Evolutionary conservation across 148 eudicot genomes (phyloP).

Genomic region (Nepenthes mirabilis): DNA sequence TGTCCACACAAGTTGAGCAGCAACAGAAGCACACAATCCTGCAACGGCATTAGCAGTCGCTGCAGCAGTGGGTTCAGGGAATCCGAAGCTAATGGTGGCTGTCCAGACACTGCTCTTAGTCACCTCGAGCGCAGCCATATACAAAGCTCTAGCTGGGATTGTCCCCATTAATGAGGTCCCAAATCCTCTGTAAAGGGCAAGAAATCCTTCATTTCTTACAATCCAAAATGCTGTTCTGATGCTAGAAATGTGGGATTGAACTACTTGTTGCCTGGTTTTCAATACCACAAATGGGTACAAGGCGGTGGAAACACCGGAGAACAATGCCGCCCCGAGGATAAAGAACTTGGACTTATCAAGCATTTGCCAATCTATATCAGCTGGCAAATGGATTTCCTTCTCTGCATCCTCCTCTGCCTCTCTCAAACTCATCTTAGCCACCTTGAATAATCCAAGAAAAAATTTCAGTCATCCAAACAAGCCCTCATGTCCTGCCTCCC

Average conservation of each 20-base stretch:
- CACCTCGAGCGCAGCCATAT: slow-evolving; percentile 79
- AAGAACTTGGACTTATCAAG: slow-evolving; percentile 81
- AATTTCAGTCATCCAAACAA: slow-evolving; percentile 3
- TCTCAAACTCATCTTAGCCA: slow-evolving; percentile 63
- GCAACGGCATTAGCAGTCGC: slow-evolving; percentile 74
- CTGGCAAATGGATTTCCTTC: slow-evolving; percentile 60
- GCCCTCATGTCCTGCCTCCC: background rate
- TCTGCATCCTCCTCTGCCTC: slow-evolving; percentile 56
- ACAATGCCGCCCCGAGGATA: slow-evolving; percentile 70
- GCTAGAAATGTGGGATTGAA: slow-evolving; percentile 25
- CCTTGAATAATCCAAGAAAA: slow-evolving; percentile 1
- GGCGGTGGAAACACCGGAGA: slow-evolving; percentile 70
- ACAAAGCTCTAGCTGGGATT: slow-evolving; percentile 72
- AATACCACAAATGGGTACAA: slow-evolving; percentile 73
- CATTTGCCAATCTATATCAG: slow-evolving; percentile 90
- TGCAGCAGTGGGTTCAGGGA: slow-evolving; percentile 44
- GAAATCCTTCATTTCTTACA: slow-evolving; percentile 38
- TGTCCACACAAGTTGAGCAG: slow-evolving; percentile 96
- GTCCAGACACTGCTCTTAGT: slow-evolving; percentile 68
- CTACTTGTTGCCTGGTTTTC: slow-evolving; percentile 82
- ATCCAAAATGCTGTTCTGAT: slow-evolving; percentile 25
- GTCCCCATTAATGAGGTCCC: slow-evolving; percentile 83
- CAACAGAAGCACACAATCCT: slow-evolving; percentile 68
- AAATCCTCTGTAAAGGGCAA: slow-evolving; percentile 63
- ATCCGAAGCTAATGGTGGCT: slow-evolving; percentile 37